A percentile compares a stretch with the other conserved stretches of the same genome.
Conservation (phyloP, 1,284 basidiomycete genomes). For the Ganoderma sinense region DNA sequence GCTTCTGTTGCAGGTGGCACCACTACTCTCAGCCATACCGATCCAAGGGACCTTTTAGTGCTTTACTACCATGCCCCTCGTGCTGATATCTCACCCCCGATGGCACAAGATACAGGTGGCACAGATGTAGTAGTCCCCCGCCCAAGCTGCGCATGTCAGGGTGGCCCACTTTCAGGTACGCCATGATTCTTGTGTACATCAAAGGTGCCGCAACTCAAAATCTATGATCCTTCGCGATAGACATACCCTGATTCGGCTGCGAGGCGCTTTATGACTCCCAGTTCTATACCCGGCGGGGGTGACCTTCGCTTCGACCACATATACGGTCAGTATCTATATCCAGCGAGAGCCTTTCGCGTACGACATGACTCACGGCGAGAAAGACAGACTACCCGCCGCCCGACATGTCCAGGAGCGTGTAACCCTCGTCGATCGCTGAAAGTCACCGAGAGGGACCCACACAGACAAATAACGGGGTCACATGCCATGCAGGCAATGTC, state of each 20-base stretch:
- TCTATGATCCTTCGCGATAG: neutral
- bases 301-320: neutral
- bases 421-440: neutral
- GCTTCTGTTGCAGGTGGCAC: too few species aligned
- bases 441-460: neutral
- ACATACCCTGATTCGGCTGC: neutral
- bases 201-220: neutral
- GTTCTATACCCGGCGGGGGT: too few species aligned
- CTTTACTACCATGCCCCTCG: too few species aligned
- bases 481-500: neutral
- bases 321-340: neutral
- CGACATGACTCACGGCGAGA: neutral
- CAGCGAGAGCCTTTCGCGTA: neutral
- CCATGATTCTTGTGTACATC: neutral
- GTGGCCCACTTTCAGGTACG: neutral
- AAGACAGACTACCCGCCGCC: neutral
- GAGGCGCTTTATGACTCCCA: neutral
- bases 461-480: neutral
- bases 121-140: too few species aligned
- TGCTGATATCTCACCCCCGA: neutral
- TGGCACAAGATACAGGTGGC: neutral
- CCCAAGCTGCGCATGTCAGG: neutral
- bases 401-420: neutral
- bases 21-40: too few species aligned
- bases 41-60: too few species aligned